Evolutionary conservation across 805 yeast genomes (phyloP).

Genomic region (Wickerhamomyces queroliae): DNA sequence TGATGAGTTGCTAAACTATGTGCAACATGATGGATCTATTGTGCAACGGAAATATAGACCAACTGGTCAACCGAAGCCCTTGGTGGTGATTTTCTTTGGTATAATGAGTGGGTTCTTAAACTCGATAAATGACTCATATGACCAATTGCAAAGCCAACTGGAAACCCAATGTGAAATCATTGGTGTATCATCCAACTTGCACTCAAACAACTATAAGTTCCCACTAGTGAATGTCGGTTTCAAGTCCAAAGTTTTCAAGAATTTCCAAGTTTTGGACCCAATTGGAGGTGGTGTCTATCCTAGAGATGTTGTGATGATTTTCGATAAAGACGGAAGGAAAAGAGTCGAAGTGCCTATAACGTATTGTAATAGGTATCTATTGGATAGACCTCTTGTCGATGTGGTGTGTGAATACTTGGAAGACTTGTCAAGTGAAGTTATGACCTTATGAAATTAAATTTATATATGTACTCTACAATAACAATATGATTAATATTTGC

Average conservation of each 20-base stretch:
- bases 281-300: conserved; percentile 25
- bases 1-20: neutral
- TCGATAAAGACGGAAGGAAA: conserved; percentile 13
- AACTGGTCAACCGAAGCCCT: neutral
- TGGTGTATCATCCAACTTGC: conserved; percentile 16
- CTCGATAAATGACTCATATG: conserved; percentile 3
- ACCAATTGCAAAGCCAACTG: conserved; percentile 1
- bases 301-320: conserved; percentile 17
- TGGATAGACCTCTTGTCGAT: conserved; percentile 10
- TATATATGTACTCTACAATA: neutral
- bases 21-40: neutral
- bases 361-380: conserved; percentile 5
- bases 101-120: conserved; percentile 12
- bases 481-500: neutral
- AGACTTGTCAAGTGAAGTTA: conserved; percentile 4
- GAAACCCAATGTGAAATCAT: conserved; percentile 8
- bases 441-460: neutral
- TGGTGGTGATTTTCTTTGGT: conserved; percentile 21
- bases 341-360: conserved; percentile 11
- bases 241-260: conserved; percentile 10
- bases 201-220: conserved; percentile 9
- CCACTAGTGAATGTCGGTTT: conserved; percentile 15
- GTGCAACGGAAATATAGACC: neutral
- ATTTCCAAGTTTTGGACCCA: conserved; percentile 19
- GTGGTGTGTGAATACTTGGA: conserved; percentile 15